A percentile compares a stretch with the other conserved stretches of the same genome.
These are phyloP conservation scores for Porogramme epimiltina DNA, from an alignment of 1,284 basidiomycete species.

Conservation along the genomic window DNA sequence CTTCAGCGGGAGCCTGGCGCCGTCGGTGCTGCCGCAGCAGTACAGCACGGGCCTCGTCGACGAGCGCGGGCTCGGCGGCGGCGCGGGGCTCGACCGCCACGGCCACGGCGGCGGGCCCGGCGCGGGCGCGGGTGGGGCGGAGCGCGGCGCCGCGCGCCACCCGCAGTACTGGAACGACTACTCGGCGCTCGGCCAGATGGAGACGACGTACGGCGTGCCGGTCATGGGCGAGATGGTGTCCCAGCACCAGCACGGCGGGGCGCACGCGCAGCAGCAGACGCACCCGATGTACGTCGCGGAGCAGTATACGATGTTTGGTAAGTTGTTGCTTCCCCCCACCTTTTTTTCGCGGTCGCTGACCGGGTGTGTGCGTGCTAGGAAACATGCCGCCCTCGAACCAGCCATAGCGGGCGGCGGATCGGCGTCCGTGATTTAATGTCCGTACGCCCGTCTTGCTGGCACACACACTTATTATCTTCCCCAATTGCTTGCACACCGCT, in stretches of 20 bases:
- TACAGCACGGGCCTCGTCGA: conserved; percentile 71
- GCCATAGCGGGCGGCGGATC: conserved; percentile 2
- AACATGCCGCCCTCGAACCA: conserved; percentile 25
- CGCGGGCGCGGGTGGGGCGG: conserved; percentile 14
- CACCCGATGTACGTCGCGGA: conserved; percentile 30
- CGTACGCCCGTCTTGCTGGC: background rate
- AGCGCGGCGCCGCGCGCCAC: conserved; percentile 36
- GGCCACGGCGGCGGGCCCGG: conserved; percentile 21
- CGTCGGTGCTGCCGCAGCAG: conserved; percentile 66
- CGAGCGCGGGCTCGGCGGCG: conserved; percentile 16
- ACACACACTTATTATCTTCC: no score
- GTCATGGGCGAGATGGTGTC: conserved; percentile 30
- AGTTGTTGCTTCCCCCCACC: conserved; percentile 15
- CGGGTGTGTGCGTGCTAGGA: conserved; percentile 10
- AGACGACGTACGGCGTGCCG: conserved; percentile 42
- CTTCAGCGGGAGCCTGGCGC: conserved; percentile 52
- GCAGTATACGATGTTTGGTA: conserved; percentile 37
- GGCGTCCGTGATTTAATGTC: no score
- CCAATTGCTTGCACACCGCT: no score
- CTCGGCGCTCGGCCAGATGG: conserved; percentile 57
- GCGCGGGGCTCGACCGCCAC: no score
- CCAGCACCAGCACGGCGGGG: conserved; percentile 10
- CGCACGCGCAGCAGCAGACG: background rate
- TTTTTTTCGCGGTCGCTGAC: background rate
- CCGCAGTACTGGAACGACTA: conserved; percentile 68